Evolutionary conservation across 2,329 filamentous ascomycete species (phyloP).

Genomic region (Sphaerulina musiva): DNA sequence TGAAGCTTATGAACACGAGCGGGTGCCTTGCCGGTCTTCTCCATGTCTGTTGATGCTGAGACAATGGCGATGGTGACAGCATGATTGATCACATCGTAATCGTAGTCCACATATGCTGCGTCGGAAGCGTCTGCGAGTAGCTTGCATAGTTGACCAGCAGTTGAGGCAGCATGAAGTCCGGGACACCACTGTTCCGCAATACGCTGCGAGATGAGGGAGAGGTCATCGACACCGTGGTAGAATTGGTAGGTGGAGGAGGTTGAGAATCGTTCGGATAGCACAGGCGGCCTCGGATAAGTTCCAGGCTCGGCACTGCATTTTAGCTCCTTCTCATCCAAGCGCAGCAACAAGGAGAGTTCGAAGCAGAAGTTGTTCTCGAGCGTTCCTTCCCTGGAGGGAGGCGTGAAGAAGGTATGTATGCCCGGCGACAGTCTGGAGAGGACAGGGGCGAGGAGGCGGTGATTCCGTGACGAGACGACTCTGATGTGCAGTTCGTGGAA

Average conservation of each 20-base stretch:
- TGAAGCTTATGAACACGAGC: constrained; percentile 4
- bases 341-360: constrained; percentile 54
- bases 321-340: constrained; percentile 45
- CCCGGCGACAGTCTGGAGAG: constrained; percentile 70
- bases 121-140: constrained; percentile 7
- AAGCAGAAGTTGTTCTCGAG: constrained; percentile 46
- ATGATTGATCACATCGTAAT: constrained; percentile 64
- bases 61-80: constrained; percentile 51
- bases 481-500: constrained; percentile 69
- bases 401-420: constrained; percentile 72
- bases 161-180: constrained; percentile 28
- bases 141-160: constrained; percentile 11
- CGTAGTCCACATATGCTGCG: constrained; percentile 59
- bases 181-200: constrained; percentile 2
- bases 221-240: constrained; percentile 56
- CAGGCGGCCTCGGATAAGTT: constrained; percentile 39
- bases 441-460: constrained; percentile 61
- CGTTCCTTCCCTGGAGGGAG: constrained; percentile 36
- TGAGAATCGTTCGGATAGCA: constrained; percentile 54
- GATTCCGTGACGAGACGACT: constrained; percentile 60
- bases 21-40: not conserved
- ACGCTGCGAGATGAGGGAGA: constrained; percentile 44
- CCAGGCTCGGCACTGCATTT: constrained; percentile 40
- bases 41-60: not conserved
- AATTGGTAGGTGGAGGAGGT: constrained; percentile 62